Evolutionary conservation across 192 early-diverging fungal species (phyloP).

Genomic region (Kappamyces sp.): DNA sequence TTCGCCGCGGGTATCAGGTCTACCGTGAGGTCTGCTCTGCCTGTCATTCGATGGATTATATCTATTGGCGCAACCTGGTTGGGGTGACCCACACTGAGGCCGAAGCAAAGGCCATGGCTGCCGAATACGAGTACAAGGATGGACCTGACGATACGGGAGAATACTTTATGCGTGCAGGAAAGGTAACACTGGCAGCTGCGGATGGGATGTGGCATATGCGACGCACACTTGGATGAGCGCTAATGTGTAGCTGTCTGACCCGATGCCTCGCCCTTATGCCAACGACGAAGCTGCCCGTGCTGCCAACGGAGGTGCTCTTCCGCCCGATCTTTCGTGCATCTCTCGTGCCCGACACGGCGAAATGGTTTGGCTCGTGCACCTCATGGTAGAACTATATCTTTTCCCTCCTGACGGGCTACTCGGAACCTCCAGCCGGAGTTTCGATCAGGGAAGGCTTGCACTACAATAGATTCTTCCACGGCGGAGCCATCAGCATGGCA

Average conservation of each 20-base stretch:
- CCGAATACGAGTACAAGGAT: constrained; percentile 85
- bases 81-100: constrained; percentile 87
- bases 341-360: constrained; percentile 92
- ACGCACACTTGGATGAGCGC: neutral
- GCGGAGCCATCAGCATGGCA: constrained; percentile 96
- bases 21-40: constrained; percentile 97
- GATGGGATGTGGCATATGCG: constrained; percentile 1
- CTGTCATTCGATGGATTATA: constrained; percentile 91
- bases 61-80: constrained; percentile 94
- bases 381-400: constrained; percentile 82
- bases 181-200: constrained; percentile 33
- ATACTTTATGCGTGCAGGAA: constrained; percentile 90
- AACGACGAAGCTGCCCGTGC: constrained; percentile 96
- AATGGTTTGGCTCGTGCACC: constrained; percentile 43
- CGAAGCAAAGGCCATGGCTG: constrained; percentile 90
- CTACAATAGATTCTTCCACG: constrained; percentile 99
- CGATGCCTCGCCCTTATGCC: constrained; percentile 83
- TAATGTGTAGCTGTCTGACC: constrained; percentile 64
- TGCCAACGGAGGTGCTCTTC: constrained; percentile 90
- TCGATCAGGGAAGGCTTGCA: constrained; percentile 89
- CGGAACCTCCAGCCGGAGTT: constrained; percentile 90
- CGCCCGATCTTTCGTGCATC: constrained; percentile 94
- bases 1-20: constrained; percentile 97
- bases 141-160: constrained; percentile 89
- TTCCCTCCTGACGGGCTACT: constrained; percentile 89